A percentile compares a stretch with the other conserved stretches of the same genome.
phyloP scores from a whole-genome alignment of 1,284 basidiomycete species.

The Sporisorium sorghi region DNA sequence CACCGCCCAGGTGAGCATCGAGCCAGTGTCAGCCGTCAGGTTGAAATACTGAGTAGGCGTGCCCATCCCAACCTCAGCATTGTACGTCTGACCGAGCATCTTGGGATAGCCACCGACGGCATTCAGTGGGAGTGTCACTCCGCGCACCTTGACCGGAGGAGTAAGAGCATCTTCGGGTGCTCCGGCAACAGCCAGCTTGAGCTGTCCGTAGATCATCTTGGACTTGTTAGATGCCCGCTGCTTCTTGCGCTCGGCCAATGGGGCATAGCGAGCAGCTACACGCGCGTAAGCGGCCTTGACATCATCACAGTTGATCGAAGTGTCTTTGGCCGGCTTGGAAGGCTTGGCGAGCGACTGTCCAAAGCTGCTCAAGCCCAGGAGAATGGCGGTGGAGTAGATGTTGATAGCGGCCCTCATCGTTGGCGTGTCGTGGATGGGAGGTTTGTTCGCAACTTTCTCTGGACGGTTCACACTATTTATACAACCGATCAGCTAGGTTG shows the following conservation, averaged over 20 bases:
- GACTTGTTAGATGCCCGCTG: not conserved
- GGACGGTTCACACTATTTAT: not conserved
- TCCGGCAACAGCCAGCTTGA: conserved; percentile 5
- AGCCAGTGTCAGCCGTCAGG: conserved; percentile 43
- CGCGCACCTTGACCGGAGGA: conserved; percentile 7
- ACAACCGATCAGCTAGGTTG: not conserved
- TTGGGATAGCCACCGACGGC: conserved; percentile 33
- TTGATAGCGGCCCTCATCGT: not conserved
- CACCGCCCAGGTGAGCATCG: conserved; percentile 41
- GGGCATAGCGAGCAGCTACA: conserved; percentile 21
- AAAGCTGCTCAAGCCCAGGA: not conserved
- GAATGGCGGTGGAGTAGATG: not conserved
- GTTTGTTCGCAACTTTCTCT: not conserved
- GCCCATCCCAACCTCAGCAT: conserved; percentile 27
- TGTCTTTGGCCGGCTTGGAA: not conserved
- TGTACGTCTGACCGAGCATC: conserved; percentile 44
- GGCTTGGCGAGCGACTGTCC: not conserved
- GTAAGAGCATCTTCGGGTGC: not conserved
- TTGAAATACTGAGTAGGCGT: conserved; percentile 30
- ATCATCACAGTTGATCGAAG: conserved; percentile 12
- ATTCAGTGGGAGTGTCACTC: conserved; percentile 13
- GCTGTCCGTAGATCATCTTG: conserved; percentile 4
- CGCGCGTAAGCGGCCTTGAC: conserved; percentile 22
- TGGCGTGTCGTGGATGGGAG: not conserved
- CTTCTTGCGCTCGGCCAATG: conserved; percentile 12